Conservation (phyloP, 169 alveolate species). For the Plasmodium yoelii region DNA sequence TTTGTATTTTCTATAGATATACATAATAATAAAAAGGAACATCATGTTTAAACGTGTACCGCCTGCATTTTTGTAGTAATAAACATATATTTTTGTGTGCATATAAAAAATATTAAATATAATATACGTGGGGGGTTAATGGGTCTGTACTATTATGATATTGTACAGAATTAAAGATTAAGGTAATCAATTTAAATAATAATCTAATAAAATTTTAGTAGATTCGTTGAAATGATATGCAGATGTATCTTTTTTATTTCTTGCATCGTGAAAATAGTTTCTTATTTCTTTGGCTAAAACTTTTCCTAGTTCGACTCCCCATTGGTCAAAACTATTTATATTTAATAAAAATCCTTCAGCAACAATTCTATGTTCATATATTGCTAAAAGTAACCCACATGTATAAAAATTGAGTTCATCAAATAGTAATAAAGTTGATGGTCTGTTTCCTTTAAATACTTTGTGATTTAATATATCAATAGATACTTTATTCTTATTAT, state of each 20-base stretch:
- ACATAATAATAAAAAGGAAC: too few relatives aligned
- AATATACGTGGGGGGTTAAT: neutral
- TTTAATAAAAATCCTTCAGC: constrained; percentile 97
- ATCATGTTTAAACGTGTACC: too few relatives aligned
- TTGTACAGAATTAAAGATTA: neutral
- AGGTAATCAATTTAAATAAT: constrained; percentile 18
- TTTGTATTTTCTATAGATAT: too few relatives aligned
- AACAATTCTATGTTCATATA: constrained; percentile 98
- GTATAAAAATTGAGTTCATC: constrained; percentile 90
- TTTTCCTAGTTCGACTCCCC: constrained; percentile 97
- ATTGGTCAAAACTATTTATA: constrained; percentile 97
- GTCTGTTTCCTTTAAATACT: constrained; percentile 97
- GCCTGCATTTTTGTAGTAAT: too few relatives aligned
- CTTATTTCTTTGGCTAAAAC: constrained; percentile 84
- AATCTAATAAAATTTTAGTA: constrained; percentile 40
- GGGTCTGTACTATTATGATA: neutral
- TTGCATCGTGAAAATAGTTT: constrained; percentile 77
- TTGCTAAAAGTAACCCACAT: constrained; percentile 95
- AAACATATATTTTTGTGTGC: too few relatives aligned
- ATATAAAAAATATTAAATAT: too few relatives aligned
- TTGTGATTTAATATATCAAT: constrained; percentile 92
- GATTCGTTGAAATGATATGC: constrained; percentile 55
- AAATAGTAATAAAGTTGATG: constrained; percentile 92
- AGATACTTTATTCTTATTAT: constrained; percentile 84
- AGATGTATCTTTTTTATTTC: neutral